Base-by-base conservation (phyloP, 768 basidiomycete species). In the Leccinum aurantiacum region DNA sequence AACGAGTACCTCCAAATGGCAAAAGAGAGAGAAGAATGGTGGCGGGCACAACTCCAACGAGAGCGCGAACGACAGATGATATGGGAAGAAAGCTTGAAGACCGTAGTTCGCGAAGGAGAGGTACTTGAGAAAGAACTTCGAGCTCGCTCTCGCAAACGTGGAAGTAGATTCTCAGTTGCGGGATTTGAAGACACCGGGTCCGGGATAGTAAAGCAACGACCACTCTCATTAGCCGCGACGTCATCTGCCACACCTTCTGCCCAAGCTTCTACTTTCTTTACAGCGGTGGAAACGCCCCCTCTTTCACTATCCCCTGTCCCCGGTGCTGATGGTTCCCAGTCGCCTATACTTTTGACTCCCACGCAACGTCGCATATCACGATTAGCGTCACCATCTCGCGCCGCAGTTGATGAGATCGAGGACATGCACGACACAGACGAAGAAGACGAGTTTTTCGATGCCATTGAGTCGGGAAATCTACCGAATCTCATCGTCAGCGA, bases 401-500 rank as follows among this genome's bases (percentile, higher is more conserved):
- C n/a, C 1, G 5, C 31, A 7, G 46, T 67, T 15, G 73, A 74
- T 4, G 74, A 74, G 15, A 79, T 78, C 10, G 75, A 74, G 2
- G 75, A 70, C 1, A 50, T 56, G 1, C 66, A 67, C 22, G 83
- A 82, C 57, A 89, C 88, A 1, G 90, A 91, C 66, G 90, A 92
- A 47, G 90, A 95, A 68, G 96, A 98, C 74, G 95, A 98, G 74
- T 98, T 98, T 75, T 98, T 96, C 70, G 96, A 98, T 71, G 95
- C 96, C 31, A 95, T 98, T 67, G 95, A 98, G 69, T 74, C 86
- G 15, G 89, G 89, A 51, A 85, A 80, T 46, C 75, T 95, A 0
- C 90, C 91, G 5, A 91, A 89, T 67, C 78, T 95, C 15, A 75
- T 89, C 27, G 80, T 95, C 17, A 82, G 85, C 53, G 81, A 87